Evolutionary conservation across 768 basidiomycete species (phyloP).

Genomic region (Hericium erinaceus): DNA sequence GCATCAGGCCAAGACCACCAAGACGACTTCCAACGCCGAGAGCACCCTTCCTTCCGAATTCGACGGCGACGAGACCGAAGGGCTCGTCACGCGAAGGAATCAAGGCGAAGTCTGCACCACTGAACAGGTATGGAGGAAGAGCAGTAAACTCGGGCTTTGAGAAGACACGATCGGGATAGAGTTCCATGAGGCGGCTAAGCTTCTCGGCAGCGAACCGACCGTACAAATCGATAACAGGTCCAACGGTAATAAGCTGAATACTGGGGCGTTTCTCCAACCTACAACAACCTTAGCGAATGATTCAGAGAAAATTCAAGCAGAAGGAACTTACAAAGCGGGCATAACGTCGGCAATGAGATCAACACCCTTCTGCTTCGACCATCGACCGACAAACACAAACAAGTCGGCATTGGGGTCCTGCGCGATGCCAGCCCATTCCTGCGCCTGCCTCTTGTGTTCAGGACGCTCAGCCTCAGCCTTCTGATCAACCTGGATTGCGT

Average conservation of each 20-base stretch:
- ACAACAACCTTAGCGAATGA: constrained; percentile 9
- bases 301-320: not conserved
- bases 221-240: constrained; percentile 92
- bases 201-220: constrained; percentile 95
- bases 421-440: constrained; percentile 91
- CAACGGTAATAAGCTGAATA: constrained; percentile 83
- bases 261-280: constrained; percentile 80
- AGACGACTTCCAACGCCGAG: constrained; percentile 91
- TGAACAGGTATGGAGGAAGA: constrained; percentile 86
- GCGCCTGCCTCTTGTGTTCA: constrained; percentile 83
- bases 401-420: constrained; percentile 86
- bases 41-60: constrained; percentile 94
- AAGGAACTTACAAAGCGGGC: constrained; percentile 63
- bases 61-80: constrained; percentile 92
- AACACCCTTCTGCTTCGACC: constrained; percentile 99
- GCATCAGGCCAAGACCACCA: constrained; percentile 94
- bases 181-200: constrained; percentile 84
- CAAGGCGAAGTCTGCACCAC: constrained; percentile 90
- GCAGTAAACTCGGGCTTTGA: constrained; percentile 98
- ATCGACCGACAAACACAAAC: constrained; percentile 94
- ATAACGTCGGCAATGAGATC: constrained; percentile 94
- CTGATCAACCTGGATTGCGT: constrained; percentile 69
- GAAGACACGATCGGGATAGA: constrained; percentile 88
- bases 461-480: constrained; percentile 85
- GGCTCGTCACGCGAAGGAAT: constrained; percentile 96